Conservation (phyloP, 169 alveolate species). For the Plasmodium inui region DNA sequence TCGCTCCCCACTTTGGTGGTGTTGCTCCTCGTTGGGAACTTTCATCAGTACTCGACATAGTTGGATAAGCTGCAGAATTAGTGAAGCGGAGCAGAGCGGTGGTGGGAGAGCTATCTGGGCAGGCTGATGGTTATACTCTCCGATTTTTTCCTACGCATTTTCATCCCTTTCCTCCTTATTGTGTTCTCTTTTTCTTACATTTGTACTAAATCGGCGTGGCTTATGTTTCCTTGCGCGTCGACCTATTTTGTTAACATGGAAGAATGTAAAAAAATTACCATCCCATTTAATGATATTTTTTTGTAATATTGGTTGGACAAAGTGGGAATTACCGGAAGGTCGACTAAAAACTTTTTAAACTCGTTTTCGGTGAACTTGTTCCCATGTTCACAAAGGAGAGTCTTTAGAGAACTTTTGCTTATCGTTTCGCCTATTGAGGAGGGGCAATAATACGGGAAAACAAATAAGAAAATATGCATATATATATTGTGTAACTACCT, state of each 20-base stretch:
- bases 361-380: conserved; percentile 62
- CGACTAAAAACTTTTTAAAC: conserved; percentile 45
- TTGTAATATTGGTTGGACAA: background rate
- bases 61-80: conserved; percentile 28
- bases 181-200: conserved; percentile 13
- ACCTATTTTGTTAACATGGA: conserved; percentile 12
- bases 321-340: conserved; percentile 40
- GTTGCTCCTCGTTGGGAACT: background rate
- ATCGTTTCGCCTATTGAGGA: conserved; percentile 30
- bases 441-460: background rate
- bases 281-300: background rate
- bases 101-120: background rate
- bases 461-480: background rate
- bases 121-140: background rate
- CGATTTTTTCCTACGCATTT: background rate
- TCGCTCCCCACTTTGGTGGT: background rate
- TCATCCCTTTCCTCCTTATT: background rate
- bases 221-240: conserved; percentile 33
- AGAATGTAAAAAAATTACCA: background rate
- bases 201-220: conserved; percentile 40
- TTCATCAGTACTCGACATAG: conserved; percentile 10
- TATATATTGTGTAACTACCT: background rate
- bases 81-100: background rate
- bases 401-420: conserved; percentile 15
- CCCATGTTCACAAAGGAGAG: conserved; percentile 59